Evolutionary conservation across 805 yeast species (phyloP), one percentile per base, ranked within the genome.

Genomic region (Tetrapisispora phaffii): DNA sequence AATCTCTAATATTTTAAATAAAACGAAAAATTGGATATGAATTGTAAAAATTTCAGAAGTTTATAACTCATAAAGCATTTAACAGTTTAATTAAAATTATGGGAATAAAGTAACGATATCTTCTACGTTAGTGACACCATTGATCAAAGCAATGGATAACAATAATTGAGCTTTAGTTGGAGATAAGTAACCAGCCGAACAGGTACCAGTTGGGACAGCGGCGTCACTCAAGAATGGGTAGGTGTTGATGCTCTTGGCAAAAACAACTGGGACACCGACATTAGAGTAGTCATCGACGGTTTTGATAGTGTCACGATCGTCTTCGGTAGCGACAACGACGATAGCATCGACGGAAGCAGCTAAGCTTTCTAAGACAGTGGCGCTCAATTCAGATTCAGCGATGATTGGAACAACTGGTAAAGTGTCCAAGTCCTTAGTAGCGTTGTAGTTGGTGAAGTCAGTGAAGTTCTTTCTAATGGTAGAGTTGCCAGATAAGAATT

Each of bases 81-180:
- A 12, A 13, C 20, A 28, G 31, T 12, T n/a, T 4, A 7, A 28
- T 6, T 28, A 28, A 28, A 28, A 7, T 41, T 44, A 42, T 41
- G 47, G 47, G 42, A 50, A 50, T 28, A 50, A 31, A 24, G 21
- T 22, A n/a, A 45, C 39, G 33, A 50, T 34, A 13, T 39, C 40
- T 34, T 39, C 34, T n/a, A 41, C 9, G 26, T 21, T 39, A 33
- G 52, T 47, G 44, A 56, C 60, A 42, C 50, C 53, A 42, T 62
- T 60, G 42, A 55, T 54, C 15, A 53, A 47, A 38, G 65, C 66
- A 34, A 63, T 52, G 16, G 61, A 45, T 41, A 59, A 49, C 43
- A 63, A 50, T 32, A 63, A 42, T 49, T 62, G 65, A 32, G 66
- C 62, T 50, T 62, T 56, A 21, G 51, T 44, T 40, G 66, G 65